Conservation (phyloP, 306 rosid species). For the Delonix regia region DNA sequence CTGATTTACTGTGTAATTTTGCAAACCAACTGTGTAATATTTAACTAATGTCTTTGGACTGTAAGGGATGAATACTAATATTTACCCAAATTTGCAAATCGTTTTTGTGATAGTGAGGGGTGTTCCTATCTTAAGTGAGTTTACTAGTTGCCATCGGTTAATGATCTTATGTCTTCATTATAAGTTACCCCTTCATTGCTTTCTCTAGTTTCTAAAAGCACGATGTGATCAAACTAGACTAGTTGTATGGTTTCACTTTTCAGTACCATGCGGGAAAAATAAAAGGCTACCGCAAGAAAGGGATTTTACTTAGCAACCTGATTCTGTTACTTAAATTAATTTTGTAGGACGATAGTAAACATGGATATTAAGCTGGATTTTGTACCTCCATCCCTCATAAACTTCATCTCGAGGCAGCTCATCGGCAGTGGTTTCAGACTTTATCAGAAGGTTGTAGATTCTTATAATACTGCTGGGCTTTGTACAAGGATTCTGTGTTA, state of each 20-base stretch:
- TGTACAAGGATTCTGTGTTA: neutral
- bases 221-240: neutral
- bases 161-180: neutral
- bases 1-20: neutral
- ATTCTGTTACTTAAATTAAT: conserved; percentile 35
- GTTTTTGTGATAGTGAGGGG: neutral
- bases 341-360: conserved; percentile 78
- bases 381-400: conserved; percentile 74
- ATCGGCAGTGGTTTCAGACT: conserved; percentile 79
- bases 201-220: conserved; percentile 16
- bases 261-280: neutral
- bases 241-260: neutral
- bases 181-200: neutral
- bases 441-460: conserved; percentile 68
- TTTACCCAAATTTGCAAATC: neutral
- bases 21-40: neutral
- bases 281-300: neutral
- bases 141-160: neutral
- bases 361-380: conserved; percentile 88
- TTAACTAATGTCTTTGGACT: neutral
- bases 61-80: neutral
- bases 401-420: conserved; percentile 81
- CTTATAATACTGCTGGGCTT: conserved; percentile 20
- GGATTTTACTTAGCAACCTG: conserved; percentile 20
- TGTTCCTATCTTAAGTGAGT: neutral